Evolutionary conservation across 2,329 filamentous ascomycete genomes (phyloP).

Genomic region (Metarhizium guizhouense): DNA sequence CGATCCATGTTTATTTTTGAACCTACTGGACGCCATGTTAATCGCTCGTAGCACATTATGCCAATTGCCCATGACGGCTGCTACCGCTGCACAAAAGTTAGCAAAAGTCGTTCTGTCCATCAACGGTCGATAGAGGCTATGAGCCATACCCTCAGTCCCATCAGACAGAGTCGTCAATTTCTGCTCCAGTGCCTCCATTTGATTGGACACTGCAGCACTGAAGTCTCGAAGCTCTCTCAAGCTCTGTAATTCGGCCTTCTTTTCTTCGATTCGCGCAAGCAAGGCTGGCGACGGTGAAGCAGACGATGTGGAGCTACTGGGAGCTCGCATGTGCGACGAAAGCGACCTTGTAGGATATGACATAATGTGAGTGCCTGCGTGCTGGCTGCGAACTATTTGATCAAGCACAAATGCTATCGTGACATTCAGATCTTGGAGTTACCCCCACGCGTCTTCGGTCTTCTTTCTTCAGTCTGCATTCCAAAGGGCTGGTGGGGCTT

Average conservation of each 20-base stretch:
- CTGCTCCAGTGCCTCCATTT: constrained; percentile 75
- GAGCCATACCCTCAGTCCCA: constrained; percentile 62
- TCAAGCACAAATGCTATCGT: background rate
- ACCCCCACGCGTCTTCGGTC: background rate
- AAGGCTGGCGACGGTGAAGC: constrained; percentile 61
- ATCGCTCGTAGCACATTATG: constrained; percentile 78
- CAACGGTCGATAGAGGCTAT: background rate
- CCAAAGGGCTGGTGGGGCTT: constrained; percentile 17
- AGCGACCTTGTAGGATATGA: constrained; percentile 48
- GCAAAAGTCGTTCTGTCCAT: background rate
- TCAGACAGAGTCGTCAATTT: constrained; percentile 71
- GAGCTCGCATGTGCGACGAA: constrained; percentile 58
- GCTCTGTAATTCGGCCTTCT: constrained; percentile 74
- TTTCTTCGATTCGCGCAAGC: constrained; percentile 71
- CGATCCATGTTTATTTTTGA: constrained; percentile 7
- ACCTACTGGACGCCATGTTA: constrained; percentile 74
- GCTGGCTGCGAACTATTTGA: background rate
- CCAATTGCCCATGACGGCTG: constrained; percentile 80
- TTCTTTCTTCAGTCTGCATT: background rate
- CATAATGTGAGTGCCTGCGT: constrained; percentile 29
- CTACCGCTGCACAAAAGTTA: constrained; percentile 54
- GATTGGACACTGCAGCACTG: constrained; percentile 66
- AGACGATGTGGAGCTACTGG: constrained; percentile 39
- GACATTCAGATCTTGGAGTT: background rate
- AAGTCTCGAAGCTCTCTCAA: constrained; percentile 70